A percentile compares a stretch with the other conserved stretches of the same genome.
Conservation (phyloP, 345 rosid genomes). For the Pelargonium nanum region DNA sequence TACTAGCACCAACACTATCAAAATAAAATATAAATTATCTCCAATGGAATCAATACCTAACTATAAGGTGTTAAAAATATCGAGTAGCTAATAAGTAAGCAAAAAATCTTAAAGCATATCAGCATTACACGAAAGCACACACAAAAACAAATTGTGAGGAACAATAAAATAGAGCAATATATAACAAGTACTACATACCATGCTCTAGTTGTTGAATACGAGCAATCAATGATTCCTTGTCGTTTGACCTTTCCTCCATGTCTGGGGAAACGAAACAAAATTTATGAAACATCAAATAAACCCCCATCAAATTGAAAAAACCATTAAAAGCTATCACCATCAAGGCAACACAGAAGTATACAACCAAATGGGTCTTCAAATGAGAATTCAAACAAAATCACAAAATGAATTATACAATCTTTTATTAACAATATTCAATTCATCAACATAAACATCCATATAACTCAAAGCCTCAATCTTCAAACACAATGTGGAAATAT, state of each 20-base stretch:
- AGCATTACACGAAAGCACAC: neutral
- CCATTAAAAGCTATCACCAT: no score
- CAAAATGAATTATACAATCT: neutral
- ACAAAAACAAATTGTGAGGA: neutral
- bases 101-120: neutral
- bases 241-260: constrained; percentile 48
- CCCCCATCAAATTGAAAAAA: neutral
- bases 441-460: neutral
- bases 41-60: no score
- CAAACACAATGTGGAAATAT: neutral
- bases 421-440: no score
- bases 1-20: no score
- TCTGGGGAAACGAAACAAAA: neutral
- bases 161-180: neutral
- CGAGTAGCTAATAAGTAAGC: neutral
- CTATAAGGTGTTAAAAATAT: neutral
- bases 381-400: neutral
- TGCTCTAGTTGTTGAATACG: constrained; percentile 71
- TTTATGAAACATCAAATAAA: neutral
- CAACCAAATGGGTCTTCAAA: neutral
- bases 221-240: constrained; percentile 36
- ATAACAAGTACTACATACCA: constrained; percentile 29
- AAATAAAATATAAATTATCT: no score
- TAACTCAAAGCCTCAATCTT: neutral
- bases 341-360: no score